Percentiles rank a stretch among this genome's conserved stretches.
Conservation (phyloP, 1,284 basidiomycete species). For the Mycena citricolor region DNA sequence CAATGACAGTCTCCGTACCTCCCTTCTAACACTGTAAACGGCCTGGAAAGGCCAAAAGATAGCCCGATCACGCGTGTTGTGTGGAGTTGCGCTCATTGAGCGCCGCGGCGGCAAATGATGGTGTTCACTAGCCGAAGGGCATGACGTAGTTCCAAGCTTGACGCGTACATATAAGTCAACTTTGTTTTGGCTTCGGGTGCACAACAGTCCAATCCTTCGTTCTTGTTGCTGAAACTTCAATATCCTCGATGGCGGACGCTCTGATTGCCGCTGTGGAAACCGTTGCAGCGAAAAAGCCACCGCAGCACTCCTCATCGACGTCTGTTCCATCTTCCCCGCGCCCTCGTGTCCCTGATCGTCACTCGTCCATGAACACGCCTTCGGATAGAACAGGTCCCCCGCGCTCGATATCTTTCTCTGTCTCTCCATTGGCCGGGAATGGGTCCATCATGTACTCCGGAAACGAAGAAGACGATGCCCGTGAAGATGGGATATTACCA, state of each 20-base stretch:
- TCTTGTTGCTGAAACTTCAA: too few relatives aligned
- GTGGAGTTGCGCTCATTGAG: too few relatives aligned
- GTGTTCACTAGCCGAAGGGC: too few relatives aligned
- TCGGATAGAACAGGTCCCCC: slow-evolving; percentile 71
- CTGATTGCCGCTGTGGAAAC: slow-evolving; percentile 3
- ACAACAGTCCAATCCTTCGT: too few relatives aligned
- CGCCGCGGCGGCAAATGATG: too few relatives aligned
- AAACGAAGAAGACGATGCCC: slow-evolving; percentile 33
- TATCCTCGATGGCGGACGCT: slow-evolving; percentile 5
- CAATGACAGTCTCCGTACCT: too few relatives aligned
- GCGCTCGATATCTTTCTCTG: slow-evolving; percentile 59
- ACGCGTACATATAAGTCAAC: too few relatives aligned
- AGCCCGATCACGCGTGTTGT: too few relatives aligned
- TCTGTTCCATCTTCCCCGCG: slow-evolving; percentile 10
- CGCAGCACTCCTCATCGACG: background rate
- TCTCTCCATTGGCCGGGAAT: slow-evolving; percentile 40
- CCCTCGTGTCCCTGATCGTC: slow-evolving; percentile 12
- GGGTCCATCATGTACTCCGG: slow-evolving; percentile 29
- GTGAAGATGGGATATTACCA: slow-evolving; percentile 26
- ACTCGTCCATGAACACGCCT: slow-evolving; percentile 50
- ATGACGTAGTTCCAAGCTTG: too few relatives aligned
- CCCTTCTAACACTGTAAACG: too few relatives aligned
- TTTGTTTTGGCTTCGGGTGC: slow-evolving; percentile 15
- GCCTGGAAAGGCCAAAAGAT: too few relatives aligned
- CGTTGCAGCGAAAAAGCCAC: slow-evolving; percentile 3